Percentiles rank a stretch among this genome's conserved stretches.
These are phyloP conservation scores for Kalmusia sp. DNA, from an alignment of 2,329 filamentous ascomycete genomes.

Conservation along the genomic window DNA sequence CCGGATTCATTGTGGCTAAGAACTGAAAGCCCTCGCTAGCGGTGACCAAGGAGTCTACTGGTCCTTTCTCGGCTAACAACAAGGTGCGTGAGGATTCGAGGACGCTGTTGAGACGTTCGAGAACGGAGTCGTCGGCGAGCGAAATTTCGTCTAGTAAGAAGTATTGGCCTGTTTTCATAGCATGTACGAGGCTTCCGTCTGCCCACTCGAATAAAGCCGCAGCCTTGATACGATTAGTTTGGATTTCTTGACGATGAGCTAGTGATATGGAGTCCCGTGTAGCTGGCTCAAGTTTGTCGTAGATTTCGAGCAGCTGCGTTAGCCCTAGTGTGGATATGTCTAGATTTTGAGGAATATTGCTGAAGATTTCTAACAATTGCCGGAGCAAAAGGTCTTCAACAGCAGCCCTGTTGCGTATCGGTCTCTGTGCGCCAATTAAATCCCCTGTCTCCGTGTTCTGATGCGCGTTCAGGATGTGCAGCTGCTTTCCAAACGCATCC, in stretches of 20 bases:
- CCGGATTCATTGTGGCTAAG: slow-evolving; percentile 98
- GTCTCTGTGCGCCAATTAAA: slow-evolving; percentile 92
- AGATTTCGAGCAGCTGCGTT: slow-evolving; percentile 65
- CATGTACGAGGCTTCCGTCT: slow-evolving; percentile 90
- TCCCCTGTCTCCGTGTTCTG: slow-evolving; percentile 98
- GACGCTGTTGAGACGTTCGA: slow-evolving; percentile 95
- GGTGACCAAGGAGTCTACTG: slow-evolving; percentile 79
- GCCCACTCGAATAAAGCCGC: slow-evolving; percentile 96
- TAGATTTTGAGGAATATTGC: slow-evolving; percentile 3
- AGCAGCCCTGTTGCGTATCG: slow-evolving; percentile 81
- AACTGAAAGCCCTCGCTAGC: slow-evolving; percentile 88
- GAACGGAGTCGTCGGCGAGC: slow-evolving; percentile 93
- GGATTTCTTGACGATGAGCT: slow-evolving; percentile 49
- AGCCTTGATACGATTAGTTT: slow-evolving; percentile 64
- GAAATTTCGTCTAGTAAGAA: slow-evolving; percentile 98
- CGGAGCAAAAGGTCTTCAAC: slow-evolving; percentile 70
- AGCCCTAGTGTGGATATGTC: slow-evolving; percentile 36
- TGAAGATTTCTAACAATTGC: slow-evolving; percentile 58
- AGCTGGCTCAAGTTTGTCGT: slow-evolving; percentile 61
- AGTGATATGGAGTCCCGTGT: slow-evolving; percentile 56
- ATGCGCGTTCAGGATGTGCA: slow-evolving; percentile 95
- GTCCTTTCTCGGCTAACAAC: slow-evolving; percentile 91
- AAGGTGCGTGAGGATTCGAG: slow-evolving; percentile 87
- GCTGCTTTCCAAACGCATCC: slow-evolving; percentile 74
- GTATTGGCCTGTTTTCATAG: slow-evolving; percentile 88